A percentile compares a stretch with the other conserved stretches of the same genome.
Conservation (phyloP, 1,284 basidiomycete species). For the Cutaneotrichosporon sp. region DNA sequence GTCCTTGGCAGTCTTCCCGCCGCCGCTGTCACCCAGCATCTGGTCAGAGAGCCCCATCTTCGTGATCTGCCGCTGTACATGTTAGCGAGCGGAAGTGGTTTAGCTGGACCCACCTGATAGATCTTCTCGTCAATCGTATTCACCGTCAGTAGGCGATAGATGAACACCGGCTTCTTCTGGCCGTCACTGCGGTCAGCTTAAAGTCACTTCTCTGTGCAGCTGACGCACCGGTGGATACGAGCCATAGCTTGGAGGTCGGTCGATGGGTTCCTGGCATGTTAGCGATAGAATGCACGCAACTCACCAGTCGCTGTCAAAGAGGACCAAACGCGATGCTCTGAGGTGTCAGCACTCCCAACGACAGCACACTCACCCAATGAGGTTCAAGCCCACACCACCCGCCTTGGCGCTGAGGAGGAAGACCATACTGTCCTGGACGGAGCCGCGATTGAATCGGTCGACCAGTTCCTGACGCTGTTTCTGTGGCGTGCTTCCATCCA, state of each 20-base stretch:
- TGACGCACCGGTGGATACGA: conserved; percentile 79
- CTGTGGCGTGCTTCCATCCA: conserved; percentile 83
- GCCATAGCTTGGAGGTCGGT: conserved; percentile 95
- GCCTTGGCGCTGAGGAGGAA: conserved; percentile 95
- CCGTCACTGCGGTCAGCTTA: conserved; percentile 67
- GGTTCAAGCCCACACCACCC: conserved; percentile 90
- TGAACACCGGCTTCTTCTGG: conserved; percentile 86
- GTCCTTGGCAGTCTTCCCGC: conserved; percentile 58
- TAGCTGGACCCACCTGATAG: conserved; percentile 39
- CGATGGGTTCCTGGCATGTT: conserved; percentile 48
- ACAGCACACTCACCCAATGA: conserved; percentile 60
- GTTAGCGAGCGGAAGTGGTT: conserved; percentile 4
- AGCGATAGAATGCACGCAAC: conserved; percentile 13
- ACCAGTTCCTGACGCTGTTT: conserved; percentile 67
- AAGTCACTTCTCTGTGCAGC: conserved; percentile 20
- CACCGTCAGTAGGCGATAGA: conserved; percentile 80
- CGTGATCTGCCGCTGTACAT: conserved; percentile 77
- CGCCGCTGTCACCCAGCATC: conserved; percentile 53
- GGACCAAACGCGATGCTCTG: conserved; percentile 74
- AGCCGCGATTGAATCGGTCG: conserved; percentile 46
- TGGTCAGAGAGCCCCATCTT: conserved; percentile 75
- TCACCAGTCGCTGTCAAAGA: conserved; percentile 86
- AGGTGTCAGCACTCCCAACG: not conserved
- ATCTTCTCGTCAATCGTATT: conserved; percentile 57
- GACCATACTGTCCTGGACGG: conserved; percentile 58